Base-by-base conservation (phyloP, 768 basidiomycete species). In the Trametes coccinea region DNA sequence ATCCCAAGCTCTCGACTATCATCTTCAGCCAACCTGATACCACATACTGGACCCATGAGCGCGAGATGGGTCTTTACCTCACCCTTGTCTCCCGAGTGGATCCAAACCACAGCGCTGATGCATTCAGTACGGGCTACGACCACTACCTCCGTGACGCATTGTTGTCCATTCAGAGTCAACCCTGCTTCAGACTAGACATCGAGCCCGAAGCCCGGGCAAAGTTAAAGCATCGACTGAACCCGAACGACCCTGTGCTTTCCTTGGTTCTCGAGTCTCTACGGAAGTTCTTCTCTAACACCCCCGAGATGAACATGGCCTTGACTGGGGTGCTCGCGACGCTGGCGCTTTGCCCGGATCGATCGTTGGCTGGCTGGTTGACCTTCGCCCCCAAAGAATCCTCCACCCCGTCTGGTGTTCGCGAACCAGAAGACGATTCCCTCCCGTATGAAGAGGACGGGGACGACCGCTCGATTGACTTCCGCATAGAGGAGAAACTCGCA, bases 351-450 rank as follows among this genome's bases (percentile, higher is more conserved):
- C 92, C 95, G 3, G 81, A 92, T 70, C 84, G 95, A 6, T 92
- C 91, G 2, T 78, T 97, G 29, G 85, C 88, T 0, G 94, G 95
- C 1, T 98, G 95, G 95, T 71, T 97, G 48, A 88, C 92, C 1
- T 92, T 91, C 69, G 80, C 80, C 11, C 62, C 76, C 4, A 79
- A 74, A 54, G 83, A 88, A 10, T 64, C 69, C 14, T 57, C 43
- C 40, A 66, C 59, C 47, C 64, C 46, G 30, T 60, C 51, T 27
- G 64, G 59, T 47, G 27, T 39, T 53, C 57, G 52, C 48, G 64
- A 72, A 10, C 68, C 53, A 27, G 59, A 64, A 9, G 48, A 63
- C 44, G 64, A 69, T 47, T 62, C 59, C 27, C 57, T 59, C 49
- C 62, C 66, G 5, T 69, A 69, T 34, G 77, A 79, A 39, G 80